phyloP scores from a whole-genome alignment of 768 basidiomycete genomes.

The Pholiota conissans region DNA sequence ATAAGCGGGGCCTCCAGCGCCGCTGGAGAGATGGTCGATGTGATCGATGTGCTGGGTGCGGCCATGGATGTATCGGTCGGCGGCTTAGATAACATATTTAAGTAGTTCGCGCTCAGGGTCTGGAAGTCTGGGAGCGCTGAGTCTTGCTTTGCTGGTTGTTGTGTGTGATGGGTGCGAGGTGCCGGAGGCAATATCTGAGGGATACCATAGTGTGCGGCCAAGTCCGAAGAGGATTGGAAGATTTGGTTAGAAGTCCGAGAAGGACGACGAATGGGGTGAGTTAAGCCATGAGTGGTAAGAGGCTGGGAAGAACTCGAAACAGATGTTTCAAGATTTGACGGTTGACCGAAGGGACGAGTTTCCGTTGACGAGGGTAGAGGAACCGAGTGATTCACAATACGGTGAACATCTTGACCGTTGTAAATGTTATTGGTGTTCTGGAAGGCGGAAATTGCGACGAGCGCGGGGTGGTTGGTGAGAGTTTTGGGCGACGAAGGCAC shows the following conservation, averaged over 20 bases:
- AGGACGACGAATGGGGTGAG: conserved; percentile 52
- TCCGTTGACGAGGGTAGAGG: conserved; percentile 38
- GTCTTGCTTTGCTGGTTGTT: conserved; percentile 33
- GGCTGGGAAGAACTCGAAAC: conserved; percentile 49
- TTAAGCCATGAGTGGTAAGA: conserved; percentile 59
- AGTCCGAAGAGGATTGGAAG: conserved; percentile 64
- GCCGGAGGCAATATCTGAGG: conserved; percentile 69
- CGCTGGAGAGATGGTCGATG: conserved; percentile 20
- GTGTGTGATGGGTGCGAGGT: conserved; percentile 56
- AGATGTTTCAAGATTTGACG: conserved; percentile 49
- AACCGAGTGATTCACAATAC: conserved; percentile 49
- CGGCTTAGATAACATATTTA: conserved; percentile 64
- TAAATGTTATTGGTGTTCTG: conserved; percentile 29
- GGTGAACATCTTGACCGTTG: conserved; percentile 47
- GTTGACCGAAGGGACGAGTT: conserved; percentile 38
- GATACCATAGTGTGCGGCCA: conserved; percentile 79
- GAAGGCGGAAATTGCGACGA: conserved; percentile 53
- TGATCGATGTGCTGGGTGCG: conserved; percentile 29
- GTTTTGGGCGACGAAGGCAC: conserved; percentile 43
- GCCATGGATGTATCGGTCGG: conserved; percentile 38
- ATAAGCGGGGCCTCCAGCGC: conserved; percentile 25
- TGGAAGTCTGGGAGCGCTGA: conserved; percentile 41
- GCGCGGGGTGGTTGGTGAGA: conserved; percentile 27
- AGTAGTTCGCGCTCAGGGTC: conserved; percentile 58
- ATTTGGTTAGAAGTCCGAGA: conserved; percentile 62